phyloP scores from a whole-genome alignment of 208 protist genomes.

The Trypanosoma caninum region DNA sequence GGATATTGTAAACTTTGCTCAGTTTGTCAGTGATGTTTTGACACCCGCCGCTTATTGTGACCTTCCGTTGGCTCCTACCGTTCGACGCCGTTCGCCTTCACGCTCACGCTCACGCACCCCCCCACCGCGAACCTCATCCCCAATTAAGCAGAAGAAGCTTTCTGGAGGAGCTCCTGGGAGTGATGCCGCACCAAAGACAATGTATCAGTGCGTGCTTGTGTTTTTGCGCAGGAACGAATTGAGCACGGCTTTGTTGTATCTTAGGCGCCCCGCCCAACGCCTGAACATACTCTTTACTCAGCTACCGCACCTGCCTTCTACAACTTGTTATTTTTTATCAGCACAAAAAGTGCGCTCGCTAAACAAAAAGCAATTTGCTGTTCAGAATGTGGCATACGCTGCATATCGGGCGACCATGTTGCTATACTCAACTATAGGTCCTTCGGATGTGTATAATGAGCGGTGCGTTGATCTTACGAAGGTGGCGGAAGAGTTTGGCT shows the following conservation, averaged over 20 bases:
- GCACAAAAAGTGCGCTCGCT: constrained; percentile 55
- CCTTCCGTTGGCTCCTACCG: neutral
- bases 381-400: constrained; percentile 56
- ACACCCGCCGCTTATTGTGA: constrained; percentile 26
- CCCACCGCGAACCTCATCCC: neutral
- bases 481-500: constrained; percentile 72
- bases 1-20: constrained; percentile 55
- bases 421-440: constrained; percentile 57
- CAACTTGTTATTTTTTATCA: constrained; percentile 36
- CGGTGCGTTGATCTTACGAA: constrained; percentile 37
- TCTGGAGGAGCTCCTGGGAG: neutral
- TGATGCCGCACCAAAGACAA: neutral
- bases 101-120: constrained; percentile 7
- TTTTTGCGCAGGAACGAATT: constrained; percentile 67
- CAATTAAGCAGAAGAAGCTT: neutral
- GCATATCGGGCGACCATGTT: constrained; percentile 70
- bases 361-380: constrained; percentile 54
- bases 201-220: constrained; percentile 50
- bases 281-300: constrained; percentile 26
- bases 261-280: constrained; percentile 22
- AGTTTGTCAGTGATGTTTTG: constrained; percentile 56
- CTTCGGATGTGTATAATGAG: constrained; percentile 60
- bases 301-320: constrained; percentile 10
- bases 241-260: constrained; percentile 26
- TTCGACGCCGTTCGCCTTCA: constrained; percentile 6